phyloP scores from a whole-genome alignment of 1,284 basidiomycete species.

The Boletus calvinii region DNA sequence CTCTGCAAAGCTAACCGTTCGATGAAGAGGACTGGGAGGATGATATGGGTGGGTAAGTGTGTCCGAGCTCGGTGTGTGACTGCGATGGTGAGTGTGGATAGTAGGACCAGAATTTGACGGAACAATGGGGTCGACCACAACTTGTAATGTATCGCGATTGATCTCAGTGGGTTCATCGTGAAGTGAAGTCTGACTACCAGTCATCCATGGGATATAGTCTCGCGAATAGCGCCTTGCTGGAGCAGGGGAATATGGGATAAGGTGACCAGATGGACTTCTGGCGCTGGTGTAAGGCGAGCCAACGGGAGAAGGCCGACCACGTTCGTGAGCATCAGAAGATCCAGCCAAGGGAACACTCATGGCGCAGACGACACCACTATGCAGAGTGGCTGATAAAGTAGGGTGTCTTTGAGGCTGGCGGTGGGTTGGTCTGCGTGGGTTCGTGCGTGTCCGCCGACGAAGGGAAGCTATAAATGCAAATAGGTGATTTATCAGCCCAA shows the following conservation, averaged over 20 bases:
- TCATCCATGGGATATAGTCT: slow-evolving; percentile 7
- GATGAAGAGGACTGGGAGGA: slow-evolving; percentile 3
- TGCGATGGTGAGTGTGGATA: background rate
- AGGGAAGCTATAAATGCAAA: slow-evolving; percentile 12
- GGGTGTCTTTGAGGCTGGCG: background rate
- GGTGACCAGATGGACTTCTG: slow-evolving; percentile 29
- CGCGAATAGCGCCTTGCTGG: slow-evolving; percentile 16
- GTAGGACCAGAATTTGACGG: slow-evolving; percentile 3
- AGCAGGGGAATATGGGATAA: slow-evolving; percentile 16
- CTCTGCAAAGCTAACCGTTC: background rate
- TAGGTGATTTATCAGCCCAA: no score
- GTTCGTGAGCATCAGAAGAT: slow-evolving; percentile 1
- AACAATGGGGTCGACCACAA: background rate
- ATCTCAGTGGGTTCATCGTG: slow-evolving; percentile 18
- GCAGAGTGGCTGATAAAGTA: background rate
- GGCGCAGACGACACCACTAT: slow-evolving; percentile 5
- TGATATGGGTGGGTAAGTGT: background rate
- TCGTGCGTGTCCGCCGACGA: slow-evolving; percentile 1
- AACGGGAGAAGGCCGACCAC: slow-evolving; percentile 8
- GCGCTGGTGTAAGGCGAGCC: slow-evolving; percentile 21
- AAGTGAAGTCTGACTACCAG: slow-evolving; percentile 17
- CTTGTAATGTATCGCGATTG: background rate
- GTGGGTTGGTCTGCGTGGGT: background rate
- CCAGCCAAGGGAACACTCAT: slow-evolving; percentile 21
- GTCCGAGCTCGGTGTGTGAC: background rate